Conservation (phyloP, 164 flowering plant genomes). For the Umbellularia californica region DNA sequence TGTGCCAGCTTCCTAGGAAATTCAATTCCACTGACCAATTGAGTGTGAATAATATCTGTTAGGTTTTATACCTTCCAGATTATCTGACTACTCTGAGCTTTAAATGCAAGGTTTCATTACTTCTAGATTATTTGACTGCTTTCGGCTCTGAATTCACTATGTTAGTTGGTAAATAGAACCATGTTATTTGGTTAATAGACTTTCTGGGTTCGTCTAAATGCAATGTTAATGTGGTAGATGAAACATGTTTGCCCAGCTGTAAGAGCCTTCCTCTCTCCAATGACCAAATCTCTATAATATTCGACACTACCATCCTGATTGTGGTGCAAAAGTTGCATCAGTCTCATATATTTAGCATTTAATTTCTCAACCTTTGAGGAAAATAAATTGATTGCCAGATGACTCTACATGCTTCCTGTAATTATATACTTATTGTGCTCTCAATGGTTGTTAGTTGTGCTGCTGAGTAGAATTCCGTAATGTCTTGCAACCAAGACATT, state of each 20-base stretch:
- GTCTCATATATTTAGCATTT: not conserved
- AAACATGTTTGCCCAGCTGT: not conserved
- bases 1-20: too few relatives aligned
- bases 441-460: not conserved
- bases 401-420: not conserved
- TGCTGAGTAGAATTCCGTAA: not conserved
- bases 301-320: too few relatives aligned
- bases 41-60: too few relatives aligned
- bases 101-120: not conserved
- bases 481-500: not conserved
- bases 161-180: too few relatives aligned
- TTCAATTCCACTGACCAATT: too few relatives aligned
- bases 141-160: not conserved
- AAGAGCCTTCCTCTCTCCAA: too few relatives aligned
- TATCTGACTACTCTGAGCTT: too few relatives aligned
- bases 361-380: not conserved
- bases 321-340: too few relatives aligned
- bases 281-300: too few relatives aligned
- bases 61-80: too few relatives aligned
- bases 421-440: not conserved
- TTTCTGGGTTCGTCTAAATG: not conserved
- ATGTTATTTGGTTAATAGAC: too few relatives aligned
- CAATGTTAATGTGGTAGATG: not conserved
- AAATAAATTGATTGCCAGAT: not conserved
- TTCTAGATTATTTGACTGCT: not conserved